phyloP scores from a whole-genome alignment of 306 rosid genomes.

The Quercus dentata region DNA sequence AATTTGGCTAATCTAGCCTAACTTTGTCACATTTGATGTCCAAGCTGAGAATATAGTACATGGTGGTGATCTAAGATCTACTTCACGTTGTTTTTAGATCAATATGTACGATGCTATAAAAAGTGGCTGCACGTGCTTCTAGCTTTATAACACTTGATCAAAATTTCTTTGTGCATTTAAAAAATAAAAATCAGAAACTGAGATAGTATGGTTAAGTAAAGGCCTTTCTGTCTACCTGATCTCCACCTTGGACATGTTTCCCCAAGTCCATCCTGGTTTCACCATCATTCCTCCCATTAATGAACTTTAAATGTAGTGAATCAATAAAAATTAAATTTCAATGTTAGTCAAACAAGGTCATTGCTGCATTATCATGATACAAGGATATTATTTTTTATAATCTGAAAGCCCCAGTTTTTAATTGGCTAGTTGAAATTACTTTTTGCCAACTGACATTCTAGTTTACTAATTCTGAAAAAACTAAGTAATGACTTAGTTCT shows the following conservation, averaged over 20 bases:
- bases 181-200: neutral
- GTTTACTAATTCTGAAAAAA: neutral
- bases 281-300: neutral
- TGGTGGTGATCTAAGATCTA: neutral
- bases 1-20: neutral
- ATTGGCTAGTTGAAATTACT: neutral
- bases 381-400: neutral
- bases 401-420: too few relatives aligned
- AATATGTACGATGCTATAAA: neutral
- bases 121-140: neutral
- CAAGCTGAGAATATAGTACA: neutral
- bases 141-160: neutral
- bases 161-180: neutral
- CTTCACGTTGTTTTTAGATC: neutral
- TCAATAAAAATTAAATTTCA: neutral
- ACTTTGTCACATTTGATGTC: neutral
- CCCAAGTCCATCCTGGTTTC: neutral
- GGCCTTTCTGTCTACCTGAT: neutral
- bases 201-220: neutral
- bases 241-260: neutral
- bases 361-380: neutral
- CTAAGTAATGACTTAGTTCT: neutral
- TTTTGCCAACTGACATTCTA: neutral
- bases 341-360: neutral
- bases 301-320: neutral